phyloP scores from a whole-genome alignment of 208 protist genomes.

The Acanthamoeba pearcei region DNA sequence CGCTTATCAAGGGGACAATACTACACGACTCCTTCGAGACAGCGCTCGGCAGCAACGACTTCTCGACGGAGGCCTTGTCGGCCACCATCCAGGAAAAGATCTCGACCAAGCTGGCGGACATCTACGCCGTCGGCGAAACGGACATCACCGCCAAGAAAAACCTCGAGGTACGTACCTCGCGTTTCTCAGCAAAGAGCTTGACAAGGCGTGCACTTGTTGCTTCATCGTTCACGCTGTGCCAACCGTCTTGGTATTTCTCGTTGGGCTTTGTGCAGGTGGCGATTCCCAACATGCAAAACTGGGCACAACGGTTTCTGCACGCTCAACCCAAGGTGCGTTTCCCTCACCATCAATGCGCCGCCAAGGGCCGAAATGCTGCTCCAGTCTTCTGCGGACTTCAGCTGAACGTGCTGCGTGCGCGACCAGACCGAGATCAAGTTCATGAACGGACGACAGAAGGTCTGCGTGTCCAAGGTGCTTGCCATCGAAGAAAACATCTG shows the following conservation, averaged over 20 bases:
- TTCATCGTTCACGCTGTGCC: no score
- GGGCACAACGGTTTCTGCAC: conserved; percentile 37
- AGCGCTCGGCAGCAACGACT: conserved; percentile 28
- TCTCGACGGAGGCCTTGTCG: conserved; percentile 20
- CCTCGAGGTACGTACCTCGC: not conserved
- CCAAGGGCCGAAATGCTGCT: not conserved
- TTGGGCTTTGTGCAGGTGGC: not conserved
- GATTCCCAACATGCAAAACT: conserved; percentile 74
- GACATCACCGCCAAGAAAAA: not conserved
- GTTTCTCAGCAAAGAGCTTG: no score
- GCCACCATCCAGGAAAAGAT: conserved; percentile 39
- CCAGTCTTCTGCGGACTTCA: not conserved
- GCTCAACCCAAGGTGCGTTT: not conserved
- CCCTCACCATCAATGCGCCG: not conserved
- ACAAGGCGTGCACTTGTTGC: no score
- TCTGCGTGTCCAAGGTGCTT: conserved; percentile 78
- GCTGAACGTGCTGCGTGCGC: not conserved
- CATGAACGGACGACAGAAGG: conserved; percentile 30
- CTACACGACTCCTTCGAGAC: conserved; percentile 71
- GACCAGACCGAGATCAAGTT: conserved; percentile 22
- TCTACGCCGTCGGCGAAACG: conserved; percentile 69
- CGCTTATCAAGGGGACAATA: conserved; percentile 66
- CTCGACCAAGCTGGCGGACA: not conserved
- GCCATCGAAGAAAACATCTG: conserved; percentile 86
- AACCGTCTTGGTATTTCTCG: not conserved